A percentile compares a stretch with the other conserved stretches of the same genome.
Conservation (phyloP, 768 basidiomycete genomes). For the Kwoniella heveanensis region DNA sequence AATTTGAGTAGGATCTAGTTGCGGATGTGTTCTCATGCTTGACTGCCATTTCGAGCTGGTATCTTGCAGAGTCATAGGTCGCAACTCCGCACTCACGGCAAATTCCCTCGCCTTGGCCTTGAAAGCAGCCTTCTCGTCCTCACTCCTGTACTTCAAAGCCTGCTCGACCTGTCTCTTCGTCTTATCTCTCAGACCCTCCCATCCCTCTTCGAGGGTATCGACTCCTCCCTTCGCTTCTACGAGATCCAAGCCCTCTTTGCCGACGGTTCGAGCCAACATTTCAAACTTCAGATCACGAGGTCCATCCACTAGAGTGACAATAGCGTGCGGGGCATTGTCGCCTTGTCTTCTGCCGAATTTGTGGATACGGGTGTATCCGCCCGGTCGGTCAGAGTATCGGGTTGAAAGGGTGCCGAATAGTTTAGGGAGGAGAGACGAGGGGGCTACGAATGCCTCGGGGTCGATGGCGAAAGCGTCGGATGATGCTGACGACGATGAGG, state of each 20-base stretch:
- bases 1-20: no score
- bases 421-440: slow-evolving; percentile 64
- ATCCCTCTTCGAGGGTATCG: slow-evolving; percentile 15
- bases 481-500: slow-evolving; percentile 19
- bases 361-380: slow-evolving; percentile 93
- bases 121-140: slow-evolving; percentile 39
- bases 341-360: slow-evolving; percentile 85
- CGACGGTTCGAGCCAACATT: slow-evolving; percentile 82
- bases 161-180: slow-evolving; percentile 41
- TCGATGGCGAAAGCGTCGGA: slow-evolving; percentile 32
- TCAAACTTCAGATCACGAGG: slow-evolving; percentile 85
- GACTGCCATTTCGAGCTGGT: no score
- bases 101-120: slow-evolving; percentile 43
- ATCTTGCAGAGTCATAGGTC: neutral
- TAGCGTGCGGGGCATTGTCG: slow-evolving; percentile 89
- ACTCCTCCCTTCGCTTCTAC: slow-evolving; percentile 12
- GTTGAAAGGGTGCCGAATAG: slow-evolving; percentile 76
- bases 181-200: slow-evolving; percentile 34
- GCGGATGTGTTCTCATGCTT: no score
- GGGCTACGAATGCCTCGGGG: slow-evolving; percentile 61
- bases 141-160: slow-evolving; percentile 43
- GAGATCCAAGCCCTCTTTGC: slow-evolving; percentile 64
- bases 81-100: slow-evolving; percentile 48
- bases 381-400: slow-evolving; percentile 78
- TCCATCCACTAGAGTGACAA: slow-evolving; percentile 93